Conservation (phyloP, 2,329 filamentous ascomycete genomes). For the Phialemonium atrogriseum region DNA sequence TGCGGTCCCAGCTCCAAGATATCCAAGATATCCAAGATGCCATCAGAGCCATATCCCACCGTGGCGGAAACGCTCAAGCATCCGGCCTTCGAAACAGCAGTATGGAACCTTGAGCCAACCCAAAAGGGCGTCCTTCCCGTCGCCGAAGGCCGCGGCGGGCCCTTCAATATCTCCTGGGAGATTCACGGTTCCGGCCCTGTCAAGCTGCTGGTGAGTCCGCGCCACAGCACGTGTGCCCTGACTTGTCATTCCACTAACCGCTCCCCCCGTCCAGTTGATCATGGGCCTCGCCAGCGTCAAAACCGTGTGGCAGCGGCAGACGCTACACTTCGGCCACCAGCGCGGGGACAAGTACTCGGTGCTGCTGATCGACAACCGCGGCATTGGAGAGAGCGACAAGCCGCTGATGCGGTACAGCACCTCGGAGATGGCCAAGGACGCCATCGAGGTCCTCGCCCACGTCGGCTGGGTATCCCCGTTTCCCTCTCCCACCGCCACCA, state of each 20-base stretch:
- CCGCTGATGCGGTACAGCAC: constrained; percentile 73
- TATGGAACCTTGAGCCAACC: constrained; percentile 63
- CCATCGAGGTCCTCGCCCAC: constrained; percentile 60
- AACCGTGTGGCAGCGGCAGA: constrained; percentile 75
- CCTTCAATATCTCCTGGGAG: constrained; percentile 70
- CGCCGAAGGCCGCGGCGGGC: constrained; percentile 64
- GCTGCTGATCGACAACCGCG: constrained; percentile 76
- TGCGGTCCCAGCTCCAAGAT: too few species aligned
- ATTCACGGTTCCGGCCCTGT: constrained; percentile 67
- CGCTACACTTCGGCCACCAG: constrained; percentile 70
- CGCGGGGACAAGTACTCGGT: constrained; percentile 60
- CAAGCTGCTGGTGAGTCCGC: constrained; percentile 63
- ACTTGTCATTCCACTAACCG: constrained; percentile 5
- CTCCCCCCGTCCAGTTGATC: constrained; percentile 49
- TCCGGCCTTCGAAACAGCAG: constrained; percentile 56
- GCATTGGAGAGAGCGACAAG: constrained; percentile 73
- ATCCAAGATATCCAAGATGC: too few species aligned
- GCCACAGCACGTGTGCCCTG: too few species aligned
- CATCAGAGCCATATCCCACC: too few species aligned
- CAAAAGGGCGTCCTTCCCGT: constrained; percentile 53
- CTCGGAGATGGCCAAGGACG: constrained; percentile 74
- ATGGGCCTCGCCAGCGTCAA: constrained; percentile 68
- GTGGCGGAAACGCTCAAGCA: constrained; percentile 53
- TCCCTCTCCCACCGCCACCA: not conserved
- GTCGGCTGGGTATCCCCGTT: constrained; percentile 52